A percentile compares a stretch with the other conserved stretches of the same genome.
These are phyloP conservation scores for Amanita pseudoporphyria DNA, from an alignment of 768 basidiomycete species.

Conservation along the genomic window DNA sequence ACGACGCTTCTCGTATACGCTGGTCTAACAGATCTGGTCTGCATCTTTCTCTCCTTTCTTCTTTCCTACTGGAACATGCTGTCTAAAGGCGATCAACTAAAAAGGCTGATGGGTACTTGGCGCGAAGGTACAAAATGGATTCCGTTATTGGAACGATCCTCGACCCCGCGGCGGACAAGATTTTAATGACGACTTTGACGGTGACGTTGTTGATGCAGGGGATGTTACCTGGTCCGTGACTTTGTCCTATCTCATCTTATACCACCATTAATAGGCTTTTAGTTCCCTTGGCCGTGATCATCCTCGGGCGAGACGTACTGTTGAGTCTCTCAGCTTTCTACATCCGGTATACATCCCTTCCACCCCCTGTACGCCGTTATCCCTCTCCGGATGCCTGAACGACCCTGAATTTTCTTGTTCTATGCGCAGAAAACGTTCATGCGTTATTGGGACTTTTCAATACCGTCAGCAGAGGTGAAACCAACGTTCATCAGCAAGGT, in stretches of 20 bases:
- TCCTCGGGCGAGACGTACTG: conserved; percentile 83
- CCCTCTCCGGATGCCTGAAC: neutral
- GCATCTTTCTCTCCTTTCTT: conserved; percentile 17
- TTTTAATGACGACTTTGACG: conserved; percentile 88
- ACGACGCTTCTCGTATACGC: conserved; percentile 83
- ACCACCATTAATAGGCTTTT: conserved; percentile 5
- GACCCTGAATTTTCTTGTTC: neutral
- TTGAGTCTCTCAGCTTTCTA: conserved; percentile 87
- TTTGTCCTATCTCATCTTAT: neutral
- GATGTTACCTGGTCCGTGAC: conserved; percentile 66
- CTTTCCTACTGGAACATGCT: conserved; percentile 1
- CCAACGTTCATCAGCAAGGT: conserved; percentile 95
- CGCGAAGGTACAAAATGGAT: conserved; percentile 76
- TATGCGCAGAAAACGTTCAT: conserved; percentile 69
- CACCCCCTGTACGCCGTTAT: conserved; percentile 61
- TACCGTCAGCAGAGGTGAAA: conserved; percentile 90
- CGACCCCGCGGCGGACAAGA: conserved; percentile 96
- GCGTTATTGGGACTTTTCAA: conserved; percentile 94
- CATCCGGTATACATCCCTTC: conserved; percentile 85
- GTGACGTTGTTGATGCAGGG: conserved; percentile 77
- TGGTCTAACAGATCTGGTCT: conserved; percentile 85
- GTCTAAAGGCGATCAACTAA: conserved; percentile 5
- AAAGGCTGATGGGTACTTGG: conserved; percentile 91
- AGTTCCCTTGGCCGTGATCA: conserved; percentile 76
- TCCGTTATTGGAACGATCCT: conserved; percentile 93